Base-by-base conservation (phyloP, 345 rosid species). In the Clausena lansium region DNA sequence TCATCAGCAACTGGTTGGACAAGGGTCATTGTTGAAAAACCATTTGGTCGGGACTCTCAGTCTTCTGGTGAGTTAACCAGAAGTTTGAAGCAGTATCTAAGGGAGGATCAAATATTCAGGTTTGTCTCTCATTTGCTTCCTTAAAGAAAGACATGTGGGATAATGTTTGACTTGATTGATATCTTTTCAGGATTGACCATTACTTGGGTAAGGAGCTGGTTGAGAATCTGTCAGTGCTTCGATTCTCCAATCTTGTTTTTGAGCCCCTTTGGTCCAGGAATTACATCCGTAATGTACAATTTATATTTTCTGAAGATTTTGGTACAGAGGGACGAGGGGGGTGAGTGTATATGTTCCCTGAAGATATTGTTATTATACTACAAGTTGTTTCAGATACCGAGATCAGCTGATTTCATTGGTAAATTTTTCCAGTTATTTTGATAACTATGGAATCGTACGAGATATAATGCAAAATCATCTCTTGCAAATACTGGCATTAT, bases 381-480 rank as follows among this genome's bases (percentile, higher is more conserved):
- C 9, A 33, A 33, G 39, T 67, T 76, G 35, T 55, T 68, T 41
- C 9, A 28, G n/a, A 32, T 28, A 36, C 67, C 35, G 36, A 71
- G 50, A 36, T 76, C 68, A 61, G 27, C 55, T 64, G 58, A 75
- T 33, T 50, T 15, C 30, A 13, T 61, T 8, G 75, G 33, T 14
- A 20, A 32, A 32, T 64, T 33, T 64, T 64, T 15, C 17, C 24
- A 32, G 19, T 19, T 64, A 94, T 80, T 94, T 94, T 73, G 98
- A 93, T 66, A 80, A 89, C 81, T 95, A 95, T 77, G 98, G 98
- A 58, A 95, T 95, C 77, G 92, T 95, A 78, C 77, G 97, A 66
- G 98, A 95, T 78, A 92, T 95, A 84, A 92, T 92, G 98, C 98
- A 95, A 80, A 93, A 93, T 75, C 98, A 93, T 88, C 94, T 95